Percentiles rank a stretch among this genome's conserved stretches.
Conservation (phyloP, 1,284 basidiomycete species). For the Megacollybia platyphylla region DNA sequence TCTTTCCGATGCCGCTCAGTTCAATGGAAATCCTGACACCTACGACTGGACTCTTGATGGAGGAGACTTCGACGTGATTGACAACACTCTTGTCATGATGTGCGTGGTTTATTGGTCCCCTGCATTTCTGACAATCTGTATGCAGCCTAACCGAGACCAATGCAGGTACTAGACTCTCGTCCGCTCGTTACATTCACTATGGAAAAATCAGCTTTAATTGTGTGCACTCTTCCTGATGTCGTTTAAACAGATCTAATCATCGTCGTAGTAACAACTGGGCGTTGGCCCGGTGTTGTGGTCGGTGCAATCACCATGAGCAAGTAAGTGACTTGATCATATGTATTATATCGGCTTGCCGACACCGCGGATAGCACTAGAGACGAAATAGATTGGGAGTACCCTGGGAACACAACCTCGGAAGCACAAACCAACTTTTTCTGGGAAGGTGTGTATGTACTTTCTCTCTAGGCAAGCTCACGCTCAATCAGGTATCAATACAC, state of each 20-base stretch:
- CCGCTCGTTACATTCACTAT: slow-evolving; percentile 74
- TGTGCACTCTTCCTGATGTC: slow-evolving; percentile 17
- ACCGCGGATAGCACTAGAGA: slow-evolving; percentile 40
- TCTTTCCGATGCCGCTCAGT: slow-evolving; percentile 46
- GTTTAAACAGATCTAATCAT: neutral
- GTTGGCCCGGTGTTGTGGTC: slow-evolving; percentile 67
- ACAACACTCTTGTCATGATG: slow-evolving; percentile 48
- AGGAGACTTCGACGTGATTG: slow-evolving; percentile 35
- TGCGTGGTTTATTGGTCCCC: slow-evolving; percentile 22
- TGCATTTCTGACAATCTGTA: slow-evolving; percentile 12
- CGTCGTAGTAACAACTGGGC: slow-evolving; percentile 26
- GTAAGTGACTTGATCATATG: neutral
- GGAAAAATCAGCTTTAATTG: slow-evolving; percentile 62
- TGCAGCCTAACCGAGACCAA: slow-evolving; percentile 54
- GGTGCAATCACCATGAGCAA: slow-evolving; percentile 81
- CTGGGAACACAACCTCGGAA: slow-evolving; percentile 42
- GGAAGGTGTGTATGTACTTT: slow-evolving; percentile 62
- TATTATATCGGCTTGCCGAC: neutral
- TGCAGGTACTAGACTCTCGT: slow-evolving; percentile 66
- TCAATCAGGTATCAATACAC: slow-evolving; percentile 7
- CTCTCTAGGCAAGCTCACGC: neutral
- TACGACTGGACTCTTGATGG: slow-evolving; percentile 67
- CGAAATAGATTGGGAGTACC: slow-evolving; percentile 82
- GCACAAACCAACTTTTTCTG: slow-evolving; percentile 74
- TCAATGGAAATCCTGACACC: slow-evolving; percentile 60